These are phyloP conservation scores for Stachybotrys echinatus DNA, from an alignment of 2,329 filamentous ascomycete species.

Conservation along the genomic window DNA sequence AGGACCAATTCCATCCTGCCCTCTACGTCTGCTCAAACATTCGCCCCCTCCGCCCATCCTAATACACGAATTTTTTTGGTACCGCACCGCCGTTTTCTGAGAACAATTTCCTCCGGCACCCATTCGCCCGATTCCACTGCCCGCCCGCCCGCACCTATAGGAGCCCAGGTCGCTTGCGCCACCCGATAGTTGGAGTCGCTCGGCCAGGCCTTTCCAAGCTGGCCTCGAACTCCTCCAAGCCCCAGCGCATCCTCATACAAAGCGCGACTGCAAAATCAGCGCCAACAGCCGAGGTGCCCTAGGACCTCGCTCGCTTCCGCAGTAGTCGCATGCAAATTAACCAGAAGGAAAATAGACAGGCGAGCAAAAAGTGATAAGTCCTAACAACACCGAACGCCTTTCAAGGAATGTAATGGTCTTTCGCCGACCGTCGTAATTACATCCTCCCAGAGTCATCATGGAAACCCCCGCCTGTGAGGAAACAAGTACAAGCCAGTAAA, in stretches of 20 bases:
- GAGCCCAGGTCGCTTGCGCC: background rate
- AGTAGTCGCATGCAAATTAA: background rate
- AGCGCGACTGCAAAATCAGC: background rate
- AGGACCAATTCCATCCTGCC: background rate
- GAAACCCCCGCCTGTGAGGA: slow-evolving; percentile 13
- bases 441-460: slow-evolving; percentile 25
- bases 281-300: too few species aligned
- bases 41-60: background rate
- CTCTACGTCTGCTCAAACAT: background rate
- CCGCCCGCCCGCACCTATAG: too few species aligned
- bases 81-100: background rate
- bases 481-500: slow-evolving; percentile 11
- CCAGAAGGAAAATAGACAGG: background rate
- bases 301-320: background rate
- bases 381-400: slow-evolving; percentile 21
- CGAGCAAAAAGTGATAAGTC: slow-evolving; percentile 12
- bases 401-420: slow-evolving; percentile 32
- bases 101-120: background rate
- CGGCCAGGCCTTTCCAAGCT: background rate
- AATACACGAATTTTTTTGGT: background rate
- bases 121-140: background rate
- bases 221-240: background rate
- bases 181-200: background rate
- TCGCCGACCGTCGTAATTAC: slow-evolving; percentile 31
- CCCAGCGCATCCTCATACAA: background rate